These are phyloP conservation scores for Ogataea sp. DNA, from an alignment of 805 yeast species.

Conservation along the genomic window DNA sequence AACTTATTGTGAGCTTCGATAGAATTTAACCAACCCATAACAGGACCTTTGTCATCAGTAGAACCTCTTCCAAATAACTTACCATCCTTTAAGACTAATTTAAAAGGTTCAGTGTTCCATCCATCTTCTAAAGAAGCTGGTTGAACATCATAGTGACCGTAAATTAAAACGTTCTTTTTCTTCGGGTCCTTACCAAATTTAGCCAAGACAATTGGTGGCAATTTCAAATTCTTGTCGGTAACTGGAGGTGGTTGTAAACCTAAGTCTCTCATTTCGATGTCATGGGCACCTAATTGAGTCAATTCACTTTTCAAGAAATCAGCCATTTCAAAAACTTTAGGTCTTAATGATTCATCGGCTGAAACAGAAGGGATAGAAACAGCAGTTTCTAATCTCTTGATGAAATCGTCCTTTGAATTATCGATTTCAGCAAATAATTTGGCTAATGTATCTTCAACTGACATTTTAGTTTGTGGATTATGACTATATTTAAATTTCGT, in stretches of 20 bases:
- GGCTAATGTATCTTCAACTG: constrained; percentile 20
- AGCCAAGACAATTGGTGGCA: constrained; percentile 94
- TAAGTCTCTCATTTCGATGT: constrained; percentile 71
- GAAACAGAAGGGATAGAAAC: constrained; percentile 94
- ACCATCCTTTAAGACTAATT: constrained; percentile 57
- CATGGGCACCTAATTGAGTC: constrained; percentile 65
- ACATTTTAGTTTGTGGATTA: constrained; percentile 9
- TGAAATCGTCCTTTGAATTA: constrained; percentile 66
- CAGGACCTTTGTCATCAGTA: constrained; percentile 98
- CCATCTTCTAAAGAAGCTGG: constrained; percentile 93
- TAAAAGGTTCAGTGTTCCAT: constrained; percentile 91
- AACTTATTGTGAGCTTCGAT: constrained; percentile 84
- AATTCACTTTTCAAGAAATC: constrained; percentile 69
- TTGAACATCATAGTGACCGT: constrained; percentile 98
- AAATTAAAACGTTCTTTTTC: constrained; percentile 84
- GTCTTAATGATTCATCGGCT: constrained; percentile 81
- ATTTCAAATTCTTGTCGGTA: constrained; percentile 50
- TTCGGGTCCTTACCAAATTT: constrained; percentile 74
- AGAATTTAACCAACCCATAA: constrained; percentile 91
- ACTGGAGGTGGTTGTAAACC: constrained; percentile 94
- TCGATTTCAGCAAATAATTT: constrained; percentile 54
- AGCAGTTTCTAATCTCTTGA: constrained; percentile 69
- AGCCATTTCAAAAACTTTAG: constrained; percentile 85
- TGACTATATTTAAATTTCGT: not conserved
- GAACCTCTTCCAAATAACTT: constrained; percentile 88